Evolutionary conservation across 1,139 yeast species (phyloP), one percentile per base, ranked within the genome.

Genomic region (Taiozyma onychis): DNA sequence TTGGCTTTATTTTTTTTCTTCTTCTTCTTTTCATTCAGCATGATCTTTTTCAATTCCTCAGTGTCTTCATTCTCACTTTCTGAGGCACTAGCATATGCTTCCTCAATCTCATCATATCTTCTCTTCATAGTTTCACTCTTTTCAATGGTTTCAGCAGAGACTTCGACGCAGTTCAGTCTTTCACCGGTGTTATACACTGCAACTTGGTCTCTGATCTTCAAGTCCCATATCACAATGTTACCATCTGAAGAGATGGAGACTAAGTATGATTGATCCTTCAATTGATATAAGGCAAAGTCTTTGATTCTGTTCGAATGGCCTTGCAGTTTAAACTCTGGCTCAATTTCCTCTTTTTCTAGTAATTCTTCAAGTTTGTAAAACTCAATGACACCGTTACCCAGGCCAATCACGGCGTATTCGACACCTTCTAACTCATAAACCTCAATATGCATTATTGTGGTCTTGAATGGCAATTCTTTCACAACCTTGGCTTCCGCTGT

Each of bases 141-240:
- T 66, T 93, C 99, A 45, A 93, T 78, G 18, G 75, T 68, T 63
- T 93, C 99, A 28, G 88, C 80, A 46, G 93, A 83, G 28, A 87
- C 78, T 14, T 84, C 79, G 18, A 90, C 84, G 70, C 97, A 91
- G 66, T 89, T 93, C 55, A 93, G 77, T 63, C 99, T 77, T 69
- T 93, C 97, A n/a, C 96, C 96, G 27, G 95, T 80, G 57, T 85
- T 89, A 66, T 90, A 91, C 2, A 89, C 95, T 0, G 97, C 97
- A 24, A 89, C 77, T 67, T 90, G 96, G 60, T 88, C 96, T 59
- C 77, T 76, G 1, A 72, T 62, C 4, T 70, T 61, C 62, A 91
- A 70, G 63, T 90, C 87, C 97, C 98, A 93, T 3, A 93, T 84
- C 14, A 91, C 96, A 50, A 93, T 83, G 61, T 81, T 86, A 41